Conservation (phyloP, 352 stramenopile species). For the Phytophthora quininea region DNA sequence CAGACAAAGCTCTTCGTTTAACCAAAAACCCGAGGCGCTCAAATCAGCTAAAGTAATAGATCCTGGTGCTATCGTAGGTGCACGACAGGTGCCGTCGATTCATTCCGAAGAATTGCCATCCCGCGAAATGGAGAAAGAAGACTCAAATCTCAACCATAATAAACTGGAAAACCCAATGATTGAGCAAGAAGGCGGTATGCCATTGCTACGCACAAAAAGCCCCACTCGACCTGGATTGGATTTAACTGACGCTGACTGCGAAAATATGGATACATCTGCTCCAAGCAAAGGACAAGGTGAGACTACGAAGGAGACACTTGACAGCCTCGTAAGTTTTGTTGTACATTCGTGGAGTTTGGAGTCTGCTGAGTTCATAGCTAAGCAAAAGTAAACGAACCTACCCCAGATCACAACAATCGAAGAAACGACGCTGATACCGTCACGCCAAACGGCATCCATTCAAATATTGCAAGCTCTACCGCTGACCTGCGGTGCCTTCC, state of each 20-base stretch:
- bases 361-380: slow-evolving; percentile 8
- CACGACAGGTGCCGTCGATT: neutral
- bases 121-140: neutral
- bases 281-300: slow-evolving; percentile 6
- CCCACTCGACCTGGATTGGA: slow-evolving; percentile 4
- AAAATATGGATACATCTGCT: slow-evolving; percentile 6
- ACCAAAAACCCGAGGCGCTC: no score
- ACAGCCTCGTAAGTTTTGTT: slow-evolving; percentile 55
- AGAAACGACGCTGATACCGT: neutral
- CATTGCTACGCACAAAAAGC: slow-evolving; percentile 15
- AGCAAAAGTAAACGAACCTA: neutral
- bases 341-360: slow-evolving; percentile 57
- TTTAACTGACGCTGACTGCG: neutral
- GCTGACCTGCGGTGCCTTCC: neutral
- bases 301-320: slow-evolving; percentile 28
- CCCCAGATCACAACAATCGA: neutral
- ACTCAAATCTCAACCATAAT: neutral
- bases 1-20: no score
- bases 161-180: neutral
- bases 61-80: neutral
- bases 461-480: neutral
- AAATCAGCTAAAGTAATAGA: neutral
- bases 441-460: neutral
- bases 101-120: neutral
- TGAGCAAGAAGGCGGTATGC: slow-evolving; percentile 7